These are phyloP conservation scores for Blastocystis sp. DNA, from an alignment of 352 stramenopile species.

Conservation along the genomic window DNA sequence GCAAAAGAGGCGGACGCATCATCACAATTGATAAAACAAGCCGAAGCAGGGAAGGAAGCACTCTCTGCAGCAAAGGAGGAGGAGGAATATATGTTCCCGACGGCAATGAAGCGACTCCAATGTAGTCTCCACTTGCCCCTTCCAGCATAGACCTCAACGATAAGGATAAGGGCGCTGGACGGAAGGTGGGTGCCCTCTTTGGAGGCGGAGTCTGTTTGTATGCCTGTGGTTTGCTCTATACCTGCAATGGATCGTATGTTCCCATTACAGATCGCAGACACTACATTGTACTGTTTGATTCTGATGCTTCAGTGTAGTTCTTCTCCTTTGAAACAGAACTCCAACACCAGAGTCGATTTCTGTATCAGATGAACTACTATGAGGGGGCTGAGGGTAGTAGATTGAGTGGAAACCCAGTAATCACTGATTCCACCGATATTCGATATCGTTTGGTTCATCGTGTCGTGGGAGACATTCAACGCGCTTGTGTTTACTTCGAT, in stretches of 20 bases:
- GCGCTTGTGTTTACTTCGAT: slow-evolving; percentile 31
- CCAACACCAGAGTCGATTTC: background rate
- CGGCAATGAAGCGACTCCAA: no score
- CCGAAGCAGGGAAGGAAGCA: no score
- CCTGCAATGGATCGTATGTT: background rate
- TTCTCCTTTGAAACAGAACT: slow-evolving; percentile 30
- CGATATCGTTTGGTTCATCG: background rate
- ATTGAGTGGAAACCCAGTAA: background rate
- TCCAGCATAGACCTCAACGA: no score
- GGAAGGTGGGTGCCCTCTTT: background rate
- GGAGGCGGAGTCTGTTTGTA: background rate
- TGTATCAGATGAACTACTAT: background rate
- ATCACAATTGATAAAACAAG: no score
- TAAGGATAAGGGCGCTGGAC: no score
- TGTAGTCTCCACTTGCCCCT: no score
- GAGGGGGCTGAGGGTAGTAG: background rate
- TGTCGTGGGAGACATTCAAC: background rate
- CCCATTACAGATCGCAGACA: slow-evolving; percentile 36
- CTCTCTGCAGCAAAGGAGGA: no score
- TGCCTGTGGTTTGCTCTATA: background rate
- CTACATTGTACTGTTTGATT: background rate
- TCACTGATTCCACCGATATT: background rate
- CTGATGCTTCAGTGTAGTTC: background rate
- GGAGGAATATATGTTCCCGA: no score
- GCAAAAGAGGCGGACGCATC: no score